These are phyloP conservation scores for Ophiocordyceps camponoti-saundersi DNA, from an alignment of 2,329 filamentous ascomycete species.

Conservation along the genomic window DNA sequence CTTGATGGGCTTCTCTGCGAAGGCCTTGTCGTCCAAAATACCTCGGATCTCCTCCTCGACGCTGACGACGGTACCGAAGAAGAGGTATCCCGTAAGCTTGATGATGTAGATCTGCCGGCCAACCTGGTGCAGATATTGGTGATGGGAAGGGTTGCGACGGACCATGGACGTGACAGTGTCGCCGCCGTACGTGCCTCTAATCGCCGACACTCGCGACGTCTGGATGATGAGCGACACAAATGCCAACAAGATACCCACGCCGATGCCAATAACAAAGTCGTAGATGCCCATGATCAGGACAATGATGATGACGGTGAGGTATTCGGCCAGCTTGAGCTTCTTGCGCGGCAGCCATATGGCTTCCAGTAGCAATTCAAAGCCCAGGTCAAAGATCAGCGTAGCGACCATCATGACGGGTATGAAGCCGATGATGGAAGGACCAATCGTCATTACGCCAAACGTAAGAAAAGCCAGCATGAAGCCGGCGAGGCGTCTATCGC, in stretches of 20 bases:
- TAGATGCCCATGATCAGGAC: slow-evolving; percentile 92
- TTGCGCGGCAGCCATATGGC: slow-evolving; percentile 79
- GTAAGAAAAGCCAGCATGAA: slow-evolving; percentile 70
- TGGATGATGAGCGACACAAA: slow-evolving; percentile 86
- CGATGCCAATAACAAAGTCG: slow-evolving; percentile 90
- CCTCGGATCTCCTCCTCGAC: slow-evolving; percentile 78
- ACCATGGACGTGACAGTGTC: slow-evolving; percentile 85
- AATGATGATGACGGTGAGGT: slow-evolving; percentile 75
- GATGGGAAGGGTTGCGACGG: slow-evolving; percentile 74
- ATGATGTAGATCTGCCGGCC: slow-evolving; percentile 80
- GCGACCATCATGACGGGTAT: slow-evolving; percentile 97
- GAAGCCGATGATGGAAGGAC: slow-evolving; percentile 76
- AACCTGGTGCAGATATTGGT: slow-evolving; percentile 70
- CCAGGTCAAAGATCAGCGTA: slow-evolving; percentile 83
- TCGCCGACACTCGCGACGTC: slow-evolving; percentile 75
- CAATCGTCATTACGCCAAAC: slow-evolving; percentile 65
- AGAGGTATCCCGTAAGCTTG: slow-evolving; percentile 88
- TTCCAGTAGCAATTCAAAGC: slow-evolving; percentile 80
- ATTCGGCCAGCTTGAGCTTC: slow-evolving; percentile 75
- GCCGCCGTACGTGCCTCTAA: slow-evolving; percentile 80
- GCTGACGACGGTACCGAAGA: slow-evolving; percentile 93
- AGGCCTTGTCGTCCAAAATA: slow-evolving; percentile 69
- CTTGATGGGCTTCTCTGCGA: slow-evolving; percentile 61
- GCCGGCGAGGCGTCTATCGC: slow-evolving; percentile 71
- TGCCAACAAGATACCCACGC: slow-evolving; percentile 78